Conservation (phyloP, 176 grass and related monocot genomes). For the Hordeum vulgare region MorexV3_pseudomolecules_assembly NC_058519.1:386887421-386887920, state of each 20-base stretch:
- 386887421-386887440: conserved; percentile 17
- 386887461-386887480: conserved; percentile 31
- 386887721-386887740: conserved; percentile 21
- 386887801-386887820: neutral
- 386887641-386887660: conserved; percentile 29
- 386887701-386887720: conserved; percentile 17
- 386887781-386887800: conserved; percentile 13
- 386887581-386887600: neutral
- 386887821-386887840: neutral
- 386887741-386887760: conserved; percentile 11
- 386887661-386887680: conserved; percentile 26
- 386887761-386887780: conserved; percentile 7
- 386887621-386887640: conserved; percentile 9
- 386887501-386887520: conserved; percentile 14
- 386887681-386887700: neutral
- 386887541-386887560: neutral
- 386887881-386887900: neutral
- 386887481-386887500: conserved; percentile 9
- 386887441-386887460: conserved; percentile 11
- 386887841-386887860: neutral
- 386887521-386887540: conserved; percentile 9
- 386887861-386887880: conserved; percentile 2
- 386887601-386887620: conserved; percentile 11
- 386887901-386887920: conserved; percentile 20
- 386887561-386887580: neutral